Evolutionary conservation across 2,329 filamentous ascomycete genomes (phyloP), one percentile per base, ranked within the genome.

Genomic region (Pseudomassariella vexata): DNA sequence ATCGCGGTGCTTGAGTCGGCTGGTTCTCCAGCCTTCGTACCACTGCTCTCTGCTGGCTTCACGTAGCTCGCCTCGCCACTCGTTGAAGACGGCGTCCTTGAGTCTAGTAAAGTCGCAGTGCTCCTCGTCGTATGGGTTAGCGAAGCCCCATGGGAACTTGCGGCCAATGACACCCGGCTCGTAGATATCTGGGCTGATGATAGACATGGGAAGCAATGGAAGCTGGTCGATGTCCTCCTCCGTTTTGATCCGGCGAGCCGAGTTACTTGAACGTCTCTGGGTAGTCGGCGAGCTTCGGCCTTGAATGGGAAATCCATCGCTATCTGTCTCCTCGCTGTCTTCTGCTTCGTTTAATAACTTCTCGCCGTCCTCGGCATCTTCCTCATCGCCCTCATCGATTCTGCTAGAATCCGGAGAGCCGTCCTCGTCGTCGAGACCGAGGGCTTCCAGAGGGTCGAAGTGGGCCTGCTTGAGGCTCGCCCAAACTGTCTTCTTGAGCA

Each of bases 61-160:
- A 39, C 90, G 82, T 38, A 98, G 69, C 55, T 98, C 92, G 25
- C 75, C 75, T 30, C 90, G 82, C 92, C 92, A 98, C 52, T 96
- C 90, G 44, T 70, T 79, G 58, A 98, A 98, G 19, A 98, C 85
- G 6, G 83, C 81, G 38, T 96, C 89, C 62, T 92, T 92, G 45
- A 98, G 73, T 40, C 82, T 82, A 35, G 84, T 69, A 57, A 95
- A 98, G 60, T 98, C 92, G 62, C 92, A 98, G 63, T 98, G 92
- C 47, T 85, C 77, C 19, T 80, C 71, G 50, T 96, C 82, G 65
- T 92, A 89, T 1, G 92, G 92, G 52, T 96, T 87, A 5, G 92
- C 92, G 47, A 95, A 94, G 6, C 92, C 92, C 92, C 92, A 98
- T 0, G 92, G 85, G 56, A 96, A 98, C 43, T 82, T 81, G 38